A percentile compares a stretch with the other conserved stretches of the same genome.
Conservation (phyloP, 768 basidiomycete genomes). For the Krasilnikovozyma curviuscula region DNA sequence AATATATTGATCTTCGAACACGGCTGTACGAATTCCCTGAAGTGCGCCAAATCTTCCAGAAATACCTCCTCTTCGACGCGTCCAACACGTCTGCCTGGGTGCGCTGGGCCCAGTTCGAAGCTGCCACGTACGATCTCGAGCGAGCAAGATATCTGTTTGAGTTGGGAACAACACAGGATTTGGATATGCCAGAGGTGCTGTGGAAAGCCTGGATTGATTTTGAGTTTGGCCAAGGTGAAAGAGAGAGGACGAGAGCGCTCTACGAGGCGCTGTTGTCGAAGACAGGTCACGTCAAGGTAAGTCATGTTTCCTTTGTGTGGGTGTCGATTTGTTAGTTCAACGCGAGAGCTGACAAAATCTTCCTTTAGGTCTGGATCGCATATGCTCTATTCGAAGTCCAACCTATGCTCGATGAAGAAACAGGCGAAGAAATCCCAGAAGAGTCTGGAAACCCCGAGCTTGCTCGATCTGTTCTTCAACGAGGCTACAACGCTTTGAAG, state of each 20-base stretch:
- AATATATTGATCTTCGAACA: slow-evolving; percentile 83
- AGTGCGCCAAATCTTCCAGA: slow-evolving; percentile 76
- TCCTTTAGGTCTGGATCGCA: slow-evolving; percentile 60
- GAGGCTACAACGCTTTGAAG: slow-evolving; percentile 75
- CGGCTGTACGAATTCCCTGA: slow-evolving; percentile 88
- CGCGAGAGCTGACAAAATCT: background rate
- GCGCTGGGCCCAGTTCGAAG: slow-evolving; percentile 80
- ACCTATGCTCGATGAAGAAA: slow-evolving; percentile 29
- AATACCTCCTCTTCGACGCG: slow-evolving; percentile 85
- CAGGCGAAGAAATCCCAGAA: slow-evolving; percentile 35
- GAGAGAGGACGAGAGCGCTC: slow-evolving; percentile 57
- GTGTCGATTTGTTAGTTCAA: background rate
- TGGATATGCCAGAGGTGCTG: slow-evolving; percentile 73
- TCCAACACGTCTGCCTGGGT: slow-evolving; percentile 90
- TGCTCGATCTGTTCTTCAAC: slow-evolving; percentile 63
- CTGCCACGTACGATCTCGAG: slow-evolving; percentile 61
- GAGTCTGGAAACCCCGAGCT: slow-evolving; percentile 44
- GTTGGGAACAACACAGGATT: slow-evolving; percentile 51
- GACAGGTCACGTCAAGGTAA: slow-evolving; percentile 70
- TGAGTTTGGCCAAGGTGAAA: slow-evolving; percentile 81
- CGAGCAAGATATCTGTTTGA: slow-evolving; percentile 89
- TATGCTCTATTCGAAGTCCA: slow-evolving; percentile 71
- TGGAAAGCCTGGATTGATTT: slow-evolving; percentile 77
- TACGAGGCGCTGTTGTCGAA: slow-evolving; percentile 72
- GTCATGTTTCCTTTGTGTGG: background rate